These are phyloP conservation scores for Talaromyces thailandensis DNA, from an alignment of 495 filamentous ascomycete genomes.

Conservation along the genomic window DNA sequence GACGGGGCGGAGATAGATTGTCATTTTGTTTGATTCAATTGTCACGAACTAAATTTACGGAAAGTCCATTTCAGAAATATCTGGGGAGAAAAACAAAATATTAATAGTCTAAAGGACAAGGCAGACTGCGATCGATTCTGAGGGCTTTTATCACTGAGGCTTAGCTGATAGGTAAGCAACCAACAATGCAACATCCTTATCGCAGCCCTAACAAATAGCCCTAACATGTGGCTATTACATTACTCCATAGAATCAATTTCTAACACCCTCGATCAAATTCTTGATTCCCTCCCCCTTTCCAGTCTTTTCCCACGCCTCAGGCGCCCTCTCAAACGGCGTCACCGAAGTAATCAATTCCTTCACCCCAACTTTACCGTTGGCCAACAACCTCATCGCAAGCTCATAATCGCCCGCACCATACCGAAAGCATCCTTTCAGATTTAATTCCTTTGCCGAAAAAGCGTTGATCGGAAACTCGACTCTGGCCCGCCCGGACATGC, in stretches of 20 bases:
- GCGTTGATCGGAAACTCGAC: too few species aligned
- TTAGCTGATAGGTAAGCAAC: not conserved
- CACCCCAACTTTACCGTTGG: not conserved
- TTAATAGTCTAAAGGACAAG: not conserved
- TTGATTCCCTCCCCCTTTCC: not conserved
- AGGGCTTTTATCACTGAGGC: not conserved
- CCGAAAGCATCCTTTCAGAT: not conserved
- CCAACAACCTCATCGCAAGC: not conserved
- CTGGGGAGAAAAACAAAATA: not conserved
- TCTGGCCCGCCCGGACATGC: too few species aligned
- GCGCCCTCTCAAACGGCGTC: too few species aligned
- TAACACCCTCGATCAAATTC: not conserved
- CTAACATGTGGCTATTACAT: not conserved
- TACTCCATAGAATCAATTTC: not conserved
- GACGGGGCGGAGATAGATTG: not conserved
- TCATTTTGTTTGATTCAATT: not conserved
- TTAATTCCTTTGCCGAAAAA: not conserved
- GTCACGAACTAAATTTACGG: not conserved
- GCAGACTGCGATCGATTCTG: not conserved
- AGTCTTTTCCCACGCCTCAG: not conserved
- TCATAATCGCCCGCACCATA: not conserved
- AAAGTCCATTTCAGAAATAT: not conserved
- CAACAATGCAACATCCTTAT: not conserved
- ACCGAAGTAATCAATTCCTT: not conserved
- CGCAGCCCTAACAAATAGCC: not conserved